Evolutionary conservation across 2,329 filamentous ascomycete species (phyloP).

Genomic region (Macrophomina phaseolina): DNA sequence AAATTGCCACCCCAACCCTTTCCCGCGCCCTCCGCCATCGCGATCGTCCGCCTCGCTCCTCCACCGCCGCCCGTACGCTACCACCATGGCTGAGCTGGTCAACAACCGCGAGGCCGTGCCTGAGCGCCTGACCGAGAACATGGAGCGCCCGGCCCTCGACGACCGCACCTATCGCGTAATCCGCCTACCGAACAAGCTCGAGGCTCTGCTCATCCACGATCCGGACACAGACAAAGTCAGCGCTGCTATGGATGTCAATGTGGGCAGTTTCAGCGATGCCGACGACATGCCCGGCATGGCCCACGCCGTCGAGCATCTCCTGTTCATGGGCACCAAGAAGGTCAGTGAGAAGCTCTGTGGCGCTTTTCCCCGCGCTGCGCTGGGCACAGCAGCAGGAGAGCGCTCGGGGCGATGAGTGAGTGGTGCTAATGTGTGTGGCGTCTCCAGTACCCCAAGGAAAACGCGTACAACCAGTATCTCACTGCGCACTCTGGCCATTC

Average conservation of each 20-base stretch:
- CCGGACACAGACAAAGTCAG: conserved; percentile 95
- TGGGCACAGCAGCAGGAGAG: neutral
- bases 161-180: conserved; percentile 88
- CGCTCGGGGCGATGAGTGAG: conserved; percentile 5
- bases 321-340: conserved; percentile 99
- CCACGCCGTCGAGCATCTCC: conserved; percentile 91
- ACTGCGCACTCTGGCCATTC: conserved; percentile 88
- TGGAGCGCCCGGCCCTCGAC: conserved; percentile 86
- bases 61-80: conserved; percentile 8
- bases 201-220: conserved; percentile 92
- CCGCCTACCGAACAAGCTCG: conserved; percentile 81
- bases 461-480: conserved; percentile 93
- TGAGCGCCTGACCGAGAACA: conserved; percentile 62
- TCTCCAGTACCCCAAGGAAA: conserved; percentile 81
- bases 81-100: conserved; percentile 32
- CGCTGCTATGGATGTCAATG: conserved; percentile 92
- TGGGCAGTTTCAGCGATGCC: conserved; percentile 92
- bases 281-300: conserved; percentile 93
- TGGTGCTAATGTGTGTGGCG: conserved; percentile 11
- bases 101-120: conserved; percentile 21
- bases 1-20: neutral
- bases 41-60: neutral
- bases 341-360: conserved; percentile 46
- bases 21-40: neutral
- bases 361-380: neutral